A percentile compares a stretch with the other conserved stretches of the same genome.
phyloP scores from a whole-genome alignment of 164 flowering plant species.

The Akebia trifoliata region DNA sequence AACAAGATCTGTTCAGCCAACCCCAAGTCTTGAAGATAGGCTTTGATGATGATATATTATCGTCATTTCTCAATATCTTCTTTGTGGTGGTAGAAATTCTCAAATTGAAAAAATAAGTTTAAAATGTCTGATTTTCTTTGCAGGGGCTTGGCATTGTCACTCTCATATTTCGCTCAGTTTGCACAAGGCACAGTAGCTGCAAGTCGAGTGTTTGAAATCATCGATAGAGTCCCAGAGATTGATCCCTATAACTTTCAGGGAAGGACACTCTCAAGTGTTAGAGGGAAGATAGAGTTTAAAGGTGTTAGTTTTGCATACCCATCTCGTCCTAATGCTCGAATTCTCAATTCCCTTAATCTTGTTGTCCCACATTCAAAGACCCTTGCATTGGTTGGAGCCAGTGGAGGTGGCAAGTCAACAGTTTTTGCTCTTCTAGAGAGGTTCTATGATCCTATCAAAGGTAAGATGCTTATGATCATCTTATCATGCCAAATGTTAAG shows the following conservation, averaged over 20 bases:
- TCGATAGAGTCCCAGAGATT: slow-evolving; percentile 72
- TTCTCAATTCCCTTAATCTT: slow-evolving; percentile 47
- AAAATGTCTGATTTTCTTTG: background rate
- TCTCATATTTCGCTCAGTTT: slow-evolving; percentile 76
- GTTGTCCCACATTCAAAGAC: slow-evolving; percentile 49
- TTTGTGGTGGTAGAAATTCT: background rate
- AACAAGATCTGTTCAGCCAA: too few species aligned
- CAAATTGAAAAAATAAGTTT: background rate
- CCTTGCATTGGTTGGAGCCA: slow-evolving; percentile 65
- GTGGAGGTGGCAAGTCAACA: slow-evolving; percentile 84
- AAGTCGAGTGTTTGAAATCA: slow-evolving; percentile 58
- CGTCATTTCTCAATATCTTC: background rate
- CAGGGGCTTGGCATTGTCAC: slow-evolving; percentile 72
- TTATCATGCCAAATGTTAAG: too few species aligned
- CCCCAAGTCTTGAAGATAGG: too few species aligned
- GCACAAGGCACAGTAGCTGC: slow-evolving; percentile 82
- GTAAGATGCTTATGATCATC: slow-evolving; percentile 19
- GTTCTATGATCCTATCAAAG: slow-evolving; percentile 63
- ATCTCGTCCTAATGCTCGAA: slow-evolving; percentile 45
- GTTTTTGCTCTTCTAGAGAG: slow-evolving; percentile 73
- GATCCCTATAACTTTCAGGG: slow-evolving; percentile 61
- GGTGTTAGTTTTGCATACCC: slow-evolving; percentile 65
- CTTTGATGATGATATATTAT: too few species aligned
- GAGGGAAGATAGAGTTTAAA: slow-evolving; percentile 61
- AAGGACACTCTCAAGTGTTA: slow-evolving; percentile 33